Conservation (phyloP, 257 asterid species). For the Przewalskia tangutica region DNA sequence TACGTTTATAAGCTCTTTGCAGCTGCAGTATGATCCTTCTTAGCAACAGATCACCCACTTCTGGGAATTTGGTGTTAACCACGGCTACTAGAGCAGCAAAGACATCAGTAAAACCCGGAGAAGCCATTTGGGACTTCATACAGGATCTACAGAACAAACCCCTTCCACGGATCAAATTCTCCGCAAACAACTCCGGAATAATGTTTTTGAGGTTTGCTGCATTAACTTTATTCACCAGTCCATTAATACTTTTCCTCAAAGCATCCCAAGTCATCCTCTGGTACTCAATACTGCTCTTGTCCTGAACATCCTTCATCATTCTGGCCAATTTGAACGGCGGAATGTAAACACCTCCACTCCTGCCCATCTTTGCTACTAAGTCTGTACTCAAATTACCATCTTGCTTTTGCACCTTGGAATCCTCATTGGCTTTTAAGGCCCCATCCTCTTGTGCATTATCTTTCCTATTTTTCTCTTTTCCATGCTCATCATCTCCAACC, state of each 20-base stretch:
- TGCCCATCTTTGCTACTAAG: slow-evolving; percentile 31
- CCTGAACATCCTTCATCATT: slow-evolving; percentile 75
- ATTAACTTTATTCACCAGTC: slow-evolving; percentile 82
- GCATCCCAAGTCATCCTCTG: slow-evolving; percentile 98
- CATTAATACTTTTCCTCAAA: slow-evolving; percentile 80
- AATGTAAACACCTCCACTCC: slow-evolving; percentile 80
- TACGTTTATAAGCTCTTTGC: slow-evolving; percentile 73
- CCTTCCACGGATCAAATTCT: slow-evolving; percentile 82
- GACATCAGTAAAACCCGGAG: slow-evolving; percentile 82
- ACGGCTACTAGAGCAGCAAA: slow-evolving; percentile 89
- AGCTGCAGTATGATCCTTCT: slow-evolving; percentile 66
- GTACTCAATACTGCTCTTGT: slow-evolving; percentile 70
- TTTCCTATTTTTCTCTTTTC: slow-evolving; percentile 11
- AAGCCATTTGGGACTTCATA: slow-evolving; percentile 98
- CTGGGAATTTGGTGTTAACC: slow-evolving; percentile 82
- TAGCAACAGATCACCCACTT: slow-evolving; percentile 73
- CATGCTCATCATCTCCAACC: slow-evolving; percentile 15
- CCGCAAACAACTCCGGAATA: slow-evolving; percentile 79
- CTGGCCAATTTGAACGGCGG: slow-evolving; percentile 81
- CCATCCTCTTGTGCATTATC: slow-evolving; percentile 10
- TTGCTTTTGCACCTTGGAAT: slow-evolving; percentile 19
- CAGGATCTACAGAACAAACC: slow-evolving; percentile 85
- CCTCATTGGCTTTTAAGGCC: slow-evolving; percentile 17
- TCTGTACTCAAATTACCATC: slow-evolving; percentile 18
- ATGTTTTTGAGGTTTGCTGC: slow-evolving; percentile 75